Percentiles rank a stretch among this genome's conserved stretches.
These are phyloP conservation scores for Nymphaea colorata DNA, from an alignment of 164 flowering plant species.

Conservation along the genomic window DNA sequence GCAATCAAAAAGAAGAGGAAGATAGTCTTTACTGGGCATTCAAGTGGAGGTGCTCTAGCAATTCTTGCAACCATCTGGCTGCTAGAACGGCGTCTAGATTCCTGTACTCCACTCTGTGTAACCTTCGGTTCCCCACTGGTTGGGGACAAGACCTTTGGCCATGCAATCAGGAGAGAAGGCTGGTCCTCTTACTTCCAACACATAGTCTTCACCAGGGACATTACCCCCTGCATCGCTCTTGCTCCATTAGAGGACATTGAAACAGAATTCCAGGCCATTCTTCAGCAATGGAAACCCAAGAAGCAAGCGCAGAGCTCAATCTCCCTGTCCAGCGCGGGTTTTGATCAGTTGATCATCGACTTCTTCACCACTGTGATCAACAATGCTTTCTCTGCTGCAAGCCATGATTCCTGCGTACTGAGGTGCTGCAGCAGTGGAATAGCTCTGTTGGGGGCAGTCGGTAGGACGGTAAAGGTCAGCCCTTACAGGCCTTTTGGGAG, in stretches of 20 bases:
- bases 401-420: constrained; percentile 44
- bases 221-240: constrained; percentile 59
- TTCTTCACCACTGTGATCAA: constrained; percentile 33
- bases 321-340: no score
- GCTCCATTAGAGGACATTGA: constrained; percentile 39
- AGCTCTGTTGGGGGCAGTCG: constrained; percentile 30
- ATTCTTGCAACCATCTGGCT: constrained; percentile 57
- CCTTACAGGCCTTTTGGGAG: constrained; percentile 76
- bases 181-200: constrained; percentile 58
- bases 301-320: no score
- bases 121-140: constrained; percentile 81
- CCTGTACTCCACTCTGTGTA: constrained; percentile 21
- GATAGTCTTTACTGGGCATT: constrained; percentile 67
- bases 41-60: constrained; percentile 62
- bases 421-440: constrained; percentile 30
- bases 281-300: constrained; percentile 23
- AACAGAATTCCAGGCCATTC: constrained; percentile 16
- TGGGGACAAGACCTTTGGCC: constrained; percentile 42
- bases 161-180: constrained; percentile 51
- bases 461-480: constrained; percentile 42
- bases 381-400: constrained; percentile 35
- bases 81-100: constrained; percentile 27
- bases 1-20: constrained; percentile 32
- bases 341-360: no score
- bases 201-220: constrained; percentile 45